phyloP scores from a whole-genome alignment of 495 filamentous ascomycete species.

The Xylaria nigripes region DNA sequence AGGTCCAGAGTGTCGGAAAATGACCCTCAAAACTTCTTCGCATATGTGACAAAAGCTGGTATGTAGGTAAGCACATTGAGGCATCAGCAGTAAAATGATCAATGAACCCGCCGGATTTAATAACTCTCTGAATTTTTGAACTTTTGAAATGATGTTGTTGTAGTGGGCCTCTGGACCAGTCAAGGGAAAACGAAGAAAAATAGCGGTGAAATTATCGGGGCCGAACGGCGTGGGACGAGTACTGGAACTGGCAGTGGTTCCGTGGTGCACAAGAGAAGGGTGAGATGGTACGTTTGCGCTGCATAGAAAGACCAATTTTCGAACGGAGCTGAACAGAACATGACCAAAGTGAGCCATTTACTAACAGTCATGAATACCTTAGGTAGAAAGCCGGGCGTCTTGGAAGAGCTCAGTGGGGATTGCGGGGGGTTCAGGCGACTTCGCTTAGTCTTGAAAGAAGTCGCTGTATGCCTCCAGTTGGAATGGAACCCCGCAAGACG shows the following conservation, averaged over 20 bases:
- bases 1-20: too few relatives aligned
- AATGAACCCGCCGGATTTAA: constrained; percentile 83
- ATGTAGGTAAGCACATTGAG: too few relatives aligned
- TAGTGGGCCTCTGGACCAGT: constrained; percentile 67
- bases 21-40: too few relatives aligned
- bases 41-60: too few relatives aligned
- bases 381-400: constrained; percentile 45
- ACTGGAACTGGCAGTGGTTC: constrained; percentile 81
- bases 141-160: constrained; percentile 74
- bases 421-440: constrained; percentile 36
- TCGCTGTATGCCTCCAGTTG: constrained; percentile 35
- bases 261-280: constrained; percentile 53
- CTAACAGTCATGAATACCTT: constrained; percentile 61
- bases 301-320: constrained; percentile 99
- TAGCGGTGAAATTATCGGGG: constrained; percentile 70
- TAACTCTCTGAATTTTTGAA: constrained; percentile 84
- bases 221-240: constrained; percentile 68
- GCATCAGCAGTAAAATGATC: constrained; percentile 80
- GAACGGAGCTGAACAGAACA: constrained; percentile 87
- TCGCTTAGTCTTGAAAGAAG: constrained; percentile 20
- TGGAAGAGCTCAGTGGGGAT: constrained; percentile 21
- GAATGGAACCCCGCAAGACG: constrained; percentile 38
- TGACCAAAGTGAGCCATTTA: constrained; percentile 92
- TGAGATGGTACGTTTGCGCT: constrained; percentile 69
- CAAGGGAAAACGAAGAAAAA: constrained; percentile 82